Base-by-base conservation (phyloP, 106 monocot genomes). In the Platanthera guangdongensis region DNA sequence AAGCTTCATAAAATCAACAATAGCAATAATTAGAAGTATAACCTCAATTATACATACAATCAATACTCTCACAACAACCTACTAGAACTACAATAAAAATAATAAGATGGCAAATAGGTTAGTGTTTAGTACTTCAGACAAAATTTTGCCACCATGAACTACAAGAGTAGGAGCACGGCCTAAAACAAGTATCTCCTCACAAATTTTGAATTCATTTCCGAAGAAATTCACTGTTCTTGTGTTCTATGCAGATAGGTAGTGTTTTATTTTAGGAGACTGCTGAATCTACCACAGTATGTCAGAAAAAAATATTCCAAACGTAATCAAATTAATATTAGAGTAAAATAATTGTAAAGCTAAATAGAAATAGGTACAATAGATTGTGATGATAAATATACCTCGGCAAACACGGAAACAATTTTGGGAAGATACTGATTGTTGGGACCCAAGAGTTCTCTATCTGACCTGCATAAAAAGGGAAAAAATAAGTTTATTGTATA, bases 391-490 rank as follows among this genome's bases (percentile, higher is more conserved):
- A 50, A 0, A 68, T 69, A 68, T 85, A 99, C 97, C 97, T 99
- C 97, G 3, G 94, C 88, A 78, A 99, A 99, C 11, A 99, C 85
- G 8, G 85, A 81, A 75, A 99, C 78, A 18, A 99, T 89, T 76
- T 94, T 99, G 18, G 94, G 89, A 74, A 99, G 89, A 79, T 87
- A 82, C 53, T 94, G 97, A 80, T 90, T 93, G 74, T 94, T 89
- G 4, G 94, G 97, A 52, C 97, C 97, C 77, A 99, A 81, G 65
- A 99, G 77, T 30, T 91, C 94, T 30, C 71, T 59, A 74, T 99
- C 97, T 6, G 91, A 94, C 76, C 97, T 99, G 82, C n/a, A 18
- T 50, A 51, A 4, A 63, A 46, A 21, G 45, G 15, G 7, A 12
- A 54, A 52, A 7, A 28, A 12, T 51, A 21, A 14, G 46, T 22